Evolutionary conservation across 495 filamentous ascomycete species (phyloP).

Genomic region (Penicillium mononematosum): DNA sequence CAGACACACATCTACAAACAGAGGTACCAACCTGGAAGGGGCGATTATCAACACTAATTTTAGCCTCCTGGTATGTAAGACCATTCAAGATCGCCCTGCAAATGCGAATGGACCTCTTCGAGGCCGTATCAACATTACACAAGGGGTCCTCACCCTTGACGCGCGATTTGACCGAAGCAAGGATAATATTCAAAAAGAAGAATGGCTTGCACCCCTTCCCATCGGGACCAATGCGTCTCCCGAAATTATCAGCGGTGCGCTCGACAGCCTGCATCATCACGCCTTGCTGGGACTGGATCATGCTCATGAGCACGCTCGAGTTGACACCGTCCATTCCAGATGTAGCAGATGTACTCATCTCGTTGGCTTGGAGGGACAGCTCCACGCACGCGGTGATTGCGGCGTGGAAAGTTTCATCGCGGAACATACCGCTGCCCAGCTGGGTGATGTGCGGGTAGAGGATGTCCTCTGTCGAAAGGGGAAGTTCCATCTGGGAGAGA

Average conservation of each 20-base stretch:
- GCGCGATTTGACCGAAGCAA: slow-evolving; percentile 38
- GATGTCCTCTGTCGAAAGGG: slow-evolving; percentile 18
- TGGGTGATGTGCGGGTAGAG: slow-evolving; percentile 35
- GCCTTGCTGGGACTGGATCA: slow-evolving; percentile 39
- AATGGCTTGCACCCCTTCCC: slow-evolving; percentile 40
- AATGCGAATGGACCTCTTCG: slow-evolving; percentile 25
- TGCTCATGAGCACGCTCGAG: slow-evolving; percentile 34
- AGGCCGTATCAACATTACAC: slow-evolving; percentile 28
- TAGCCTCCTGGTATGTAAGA: slow-evolving; percentile 26
- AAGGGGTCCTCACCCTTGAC: slow-evolving; percentile 39
- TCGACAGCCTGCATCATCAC: slow-evolving; percentile 40
- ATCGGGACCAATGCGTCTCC: slow-evolving; percentile 26
- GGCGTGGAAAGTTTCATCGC: slow-evolving; percentile 42
- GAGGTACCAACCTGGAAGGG: slow-evolving; percentile 14
- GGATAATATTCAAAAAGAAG: slow-evolving; percentile 35
- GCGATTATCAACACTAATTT: slow-evolving; percentile 17
- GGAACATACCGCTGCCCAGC: slow-evolving; percentile 38
- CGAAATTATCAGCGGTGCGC: slow-evolving; percentile 34
- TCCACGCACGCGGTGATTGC: slow-evolving; percentile 41
- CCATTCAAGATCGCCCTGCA: slow-evolving; percentile 30
- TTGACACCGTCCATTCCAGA: slow-evolving; percentile 19
- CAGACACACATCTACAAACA: not conserved
- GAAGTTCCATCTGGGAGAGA: slow-evolving; percentile 44
- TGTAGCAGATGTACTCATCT: slow-evolving; percentile 22
- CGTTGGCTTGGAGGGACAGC: slow-evolving; percentile 35